phyloP scores from a whole-genome alignment of 2,329 filamentous ascomycete species.

The Paramyrothecium sp. region DNA sequence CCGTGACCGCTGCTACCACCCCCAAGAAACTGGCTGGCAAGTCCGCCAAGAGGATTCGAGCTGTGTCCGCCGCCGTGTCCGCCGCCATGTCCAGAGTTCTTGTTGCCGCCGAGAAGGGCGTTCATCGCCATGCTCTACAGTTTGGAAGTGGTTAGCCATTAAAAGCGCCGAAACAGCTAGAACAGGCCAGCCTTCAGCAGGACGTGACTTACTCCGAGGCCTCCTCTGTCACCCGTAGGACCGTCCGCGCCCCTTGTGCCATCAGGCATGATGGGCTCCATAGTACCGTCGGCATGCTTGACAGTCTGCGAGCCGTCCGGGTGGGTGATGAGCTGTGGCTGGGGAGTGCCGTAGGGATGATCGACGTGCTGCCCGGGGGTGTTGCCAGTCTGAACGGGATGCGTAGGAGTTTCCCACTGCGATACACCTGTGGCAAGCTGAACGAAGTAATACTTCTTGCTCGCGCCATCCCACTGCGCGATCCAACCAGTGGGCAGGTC shows the following conservation, averaged over 20 bases:
- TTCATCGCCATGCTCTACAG: constrained; percentile 59
- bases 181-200: constrained; percentile 7
- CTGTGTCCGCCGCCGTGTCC: constrained; percentile 26
- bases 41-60: constrained; percentile 37
- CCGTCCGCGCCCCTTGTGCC: constrained; percentile 50
- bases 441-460: constrained; percentile 69
- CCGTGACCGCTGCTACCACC: constrained; percentile 28
- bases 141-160: background rate
- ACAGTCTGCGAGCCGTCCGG: constrained; percentile 62
- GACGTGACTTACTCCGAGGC: constrained; percentile 58
- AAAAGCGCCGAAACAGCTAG: background rate
- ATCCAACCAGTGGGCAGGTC: constrained; percentile 65
- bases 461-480: constrained; percentile 65
- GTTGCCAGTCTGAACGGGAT: constrained; percentile 60
- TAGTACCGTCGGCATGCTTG: constrained; percentile 57
- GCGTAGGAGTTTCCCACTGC: constrained; percentile 72
- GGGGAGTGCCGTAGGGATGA: constrained; percentile 62
- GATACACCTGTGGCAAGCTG: constrained; percentile 70
- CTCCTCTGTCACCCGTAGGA: constrained; percentile 58
- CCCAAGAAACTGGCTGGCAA: constrained; percentile 44
- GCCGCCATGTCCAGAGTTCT: constrained; percentile 25
- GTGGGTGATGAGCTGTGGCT: constrained; percentile 57
- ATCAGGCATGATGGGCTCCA: constrained; percentile 58
- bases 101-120: constrained; percentile 51
- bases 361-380: constrained; percentile 55